Evolutionary conservation across 805 yeast species (phyloP).

Genomic region (Candida wancherniae): DNA sequence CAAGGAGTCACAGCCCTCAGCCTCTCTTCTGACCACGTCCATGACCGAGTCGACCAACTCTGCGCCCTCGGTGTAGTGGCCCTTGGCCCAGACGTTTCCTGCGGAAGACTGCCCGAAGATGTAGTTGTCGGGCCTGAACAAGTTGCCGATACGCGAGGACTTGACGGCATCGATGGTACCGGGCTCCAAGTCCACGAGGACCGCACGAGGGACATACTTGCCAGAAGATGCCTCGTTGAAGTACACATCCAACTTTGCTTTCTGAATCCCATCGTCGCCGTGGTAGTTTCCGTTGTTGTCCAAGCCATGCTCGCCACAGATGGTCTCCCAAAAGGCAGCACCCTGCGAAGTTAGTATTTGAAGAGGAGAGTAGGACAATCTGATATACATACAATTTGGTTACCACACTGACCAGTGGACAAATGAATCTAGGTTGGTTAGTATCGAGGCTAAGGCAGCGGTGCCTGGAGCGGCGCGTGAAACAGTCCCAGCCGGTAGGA

Average conservation of each 20-base stretch:
- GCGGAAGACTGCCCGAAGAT: conserved; percentile 90
- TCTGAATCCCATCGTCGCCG: conserved; percentile 40
- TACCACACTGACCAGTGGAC: conserved; percentile 98
- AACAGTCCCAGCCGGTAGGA: no score
- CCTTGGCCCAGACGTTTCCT: conserved; percentile 96
- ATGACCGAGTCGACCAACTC: conserved; percentile 86
- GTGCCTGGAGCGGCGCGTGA: no score
- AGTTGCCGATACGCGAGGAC: conserved; percentile 72
- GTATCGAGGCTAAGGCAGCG: conserved; percentile 6
- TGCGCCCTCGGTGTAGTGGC: conserved; percentile 95
- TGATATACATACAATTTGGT: conserved; percentile 71
- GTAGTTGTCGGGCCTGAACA: conserved; percentile 89
- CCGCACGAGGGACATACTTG: conserved; percentile 91
- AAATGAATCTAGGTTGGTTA: conserved; percentile 65
- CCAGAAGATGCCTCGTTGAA: conserved; percentile 84
- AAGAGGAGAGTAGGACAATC: neutral
- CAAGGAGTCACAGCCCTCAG: conserved; percentile 85
- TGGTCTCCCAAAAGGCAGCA: conserved; percentile 91
- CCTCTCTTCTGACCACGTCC: conserved; percentile 90
- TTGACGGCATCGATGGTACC: conserved; percentile 87
- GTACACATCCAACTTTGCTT: conserved; percentile 68
- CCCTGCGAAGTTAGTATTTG: conserved; percentile 42
- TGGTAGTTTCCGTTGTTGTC: conserved; percentile 71
- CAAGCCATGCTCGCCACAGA: conserved; percentile 83
- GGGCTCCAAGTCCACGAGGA: conserved; percentile 88